Evolutionary conservation across 352 stramenopile genomes (phyloP), one percentile per base, ranked within the genome.

Genomic region (Globisporangium abappressorium): DNA sequence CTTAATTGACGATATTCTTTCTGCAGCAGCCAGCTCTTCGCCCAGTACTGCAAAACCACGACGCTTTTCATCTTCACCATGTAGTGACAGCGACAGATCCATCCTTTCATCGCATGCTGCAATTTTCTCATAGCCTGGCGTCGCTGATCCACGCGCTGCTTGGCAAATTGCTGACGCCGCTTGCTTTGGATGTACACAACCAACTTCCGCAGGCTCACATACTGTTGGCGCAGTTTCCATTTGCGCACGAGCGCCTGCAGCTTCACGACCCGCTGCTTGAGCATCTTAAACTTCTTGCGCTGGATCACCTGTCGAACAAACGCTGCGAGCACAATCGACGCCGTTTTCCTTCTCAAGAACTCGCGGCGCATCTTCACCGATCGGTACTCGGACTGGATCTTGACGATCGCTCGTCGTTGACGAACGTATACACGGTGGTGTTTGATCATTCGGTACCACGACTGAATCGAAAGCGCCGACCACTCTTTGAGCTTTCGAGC

Each of bases 281-380:
- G 71, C 26, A 69, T 64, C 28, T 72, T 76, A 59, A 95, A 95
- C 57, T 83, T 81, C 14, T 75, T 77, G 2, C 80, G 77, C 64
- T 92, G 81, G 5, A 93, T 57, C 57, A 86, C 66, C 66, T 95
- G 87, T 0, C 87, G 87, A 7, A 90, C 74, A 59, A 92, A 91
- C 1, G 87, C 76, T 26, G 82, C 75, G 9, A 93, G 33, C n/a
- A 84, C 77, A 22, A 92, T 90, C 4, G 78, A 83, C 5, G 85
- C 84, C 15, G 72, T 62, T 58, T 84, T 85, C 24, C 78, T 73
- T 5, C 57, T 54, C 11, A 90, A 38, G 57, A 91, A 95, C 24
- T 56, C 69, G 8, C 76, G 81, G 18, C 80, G 82, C 15, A 67
- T 65, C 8, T 69, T 75, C 15, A 81, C 62, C 24, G 75, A 72